These are phyloP conservation scores for Pythium sukuiense DNA, from an alignment of 352 stramenopile genomes.

Conservation along the genomic window DNA sequence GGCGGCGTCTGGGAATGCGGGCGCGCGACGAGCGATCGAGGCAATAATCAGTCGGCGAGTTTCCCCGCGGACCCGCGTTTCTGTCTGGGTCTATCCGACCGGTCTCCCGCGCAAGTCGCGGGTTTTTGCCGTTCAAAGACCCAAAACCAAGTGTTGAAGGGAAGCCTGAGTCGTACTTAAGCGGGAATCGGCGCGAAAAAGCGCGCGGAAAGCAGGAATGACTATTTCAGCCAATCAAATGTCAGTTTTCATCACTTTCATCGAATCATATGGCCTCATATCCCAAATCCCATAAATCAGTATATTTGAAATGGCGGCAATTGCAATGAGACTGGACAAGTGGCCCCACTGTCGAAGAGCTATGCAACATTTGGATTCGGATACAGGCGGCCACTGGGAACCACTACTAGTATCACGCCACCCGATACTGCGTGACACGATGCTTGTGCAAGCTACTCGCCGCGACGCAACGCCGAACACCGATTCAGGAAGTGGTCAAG, in stretches of 20 bases:
- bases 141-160: conserved; percentile 22
- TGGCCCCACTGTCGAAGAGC: background rate
- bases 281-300: background rate
- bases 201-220: conserved; percentile 5
- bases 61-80: background rate
- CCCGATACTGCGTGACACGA: background rate
- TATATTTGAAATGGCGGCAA: conserved; percentile 15
- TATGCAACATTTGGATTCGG: background rate
- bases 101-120: conserved; percentile 16
- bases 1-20: background rate
- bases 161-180: conserved; percentile 18
- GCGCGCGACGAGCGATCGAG: background rate
- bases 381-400: background rate
- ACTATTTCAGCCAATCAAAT: conserved; percentile 9
- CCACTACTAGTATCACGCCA: background rate
- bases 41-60: conserved; percentile 1
- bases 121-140: conserved; percentile 22
- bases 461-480: no score
- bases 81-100: background rate
- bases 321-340: conserved; percentile 7
- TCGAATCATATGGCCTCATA: background rate
- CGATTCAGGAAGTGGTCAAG: no score
- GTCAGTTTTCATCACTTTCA: conserved; percentile 6
- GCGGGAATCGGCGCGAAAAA: conserved; percentile 21
- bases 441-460: no score